Conservation (phyloP, 192 early-diverging fungal genomes). For the Coemansia reversa region DNA sequence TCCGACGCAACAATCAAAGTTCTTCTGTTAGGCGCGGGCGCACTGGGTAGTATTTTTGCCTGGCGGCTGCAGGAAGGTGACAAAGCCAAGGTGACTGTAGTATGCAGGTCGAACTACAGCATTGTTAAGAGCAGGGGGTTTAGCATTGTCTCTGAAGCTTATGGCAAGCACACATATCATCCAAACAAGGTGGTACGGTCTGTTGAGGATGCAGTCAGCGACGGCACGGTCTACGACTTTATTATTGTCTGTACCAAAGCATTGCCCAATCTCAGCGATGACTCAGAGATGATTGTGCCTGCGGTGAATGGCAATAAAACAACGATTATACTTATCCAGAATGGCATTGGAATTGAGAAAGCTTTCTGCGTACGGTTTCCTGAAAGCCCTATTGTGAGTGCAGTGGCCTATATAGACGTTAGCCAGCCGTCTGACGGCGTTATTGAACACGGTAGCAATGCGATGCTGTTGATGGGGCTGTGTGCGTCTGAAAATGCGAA, state of each 20-base stretch:
- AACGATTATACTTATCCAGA: constrained; percentile 68
- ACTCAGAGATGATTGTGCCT: constrained; percentile 59
- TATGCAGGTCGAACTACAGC: constrained; percentile 71
- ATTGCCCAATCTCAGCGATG: constrained; percentile 60
- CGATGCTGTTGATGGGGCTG: constrained; percentile 48
- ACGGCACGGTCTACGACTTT: constrained; percentile 57
- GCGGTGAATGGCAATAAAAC: constrained; percentile 53
- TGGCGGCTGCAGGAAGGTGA: constrained; percentile 62
- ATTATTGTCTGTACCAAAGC: constrained; percentile 69
- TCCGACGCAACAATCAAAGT: constrained; percentile 17
- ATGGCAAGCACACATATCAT: constrained; percentile 57
- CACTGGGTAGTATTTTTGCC: constrained; percentile 64
- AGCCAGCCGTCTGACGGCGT: constrained; percentile 57
- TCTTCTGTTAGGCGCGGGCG: constrained; percentile 67
- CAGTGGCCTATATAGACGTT: constrained; percentile 64
- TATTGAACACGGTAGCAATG: constrained; percentile 54
- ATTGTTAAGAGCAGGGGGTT: constrained; percentile 57
- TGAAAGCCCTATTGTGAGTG: constrained; percentile 59
- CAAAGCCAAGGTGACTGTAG: constrained; percentile 52
- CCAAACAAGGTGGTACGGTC: constrained; percentile 56
- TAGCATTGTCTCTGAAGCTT: constrained; percentile 57
- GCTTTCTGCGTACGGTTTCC: constrained; percentile 61
- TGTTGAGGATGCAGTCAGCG: constrained; percentile 48
- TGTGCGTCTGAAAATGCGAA: constrained; percentile 7
- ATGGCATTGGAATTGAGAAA: constrained; percentile 69